Evolutionary conservation across 805 yeast genomes (phyloP).

Genomic region (Kodamaea kakaduensis): DNA sequence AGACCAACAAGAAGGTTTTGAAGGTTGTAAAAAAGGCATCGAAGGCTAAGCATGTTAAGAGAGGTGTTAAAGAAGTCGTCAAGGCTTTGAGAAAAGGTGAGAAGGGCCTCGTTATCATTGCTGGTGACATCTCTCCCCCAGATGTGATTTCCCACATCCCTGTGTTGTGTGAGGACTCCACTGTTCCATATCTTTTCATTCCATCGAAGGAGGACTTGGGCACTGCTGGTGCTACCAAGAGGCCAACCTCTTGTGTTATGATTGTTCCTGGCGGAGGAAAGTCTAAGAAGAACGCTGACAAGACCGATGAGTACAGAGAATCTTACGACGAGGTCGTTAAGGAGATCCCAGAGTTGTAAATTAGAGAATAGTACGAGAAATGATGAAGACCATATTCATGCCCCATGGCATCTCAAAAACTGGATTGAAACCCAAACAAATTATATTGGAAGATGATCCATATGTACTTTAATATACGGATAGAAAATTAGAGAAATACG

Average conservation of each 20-base stretch:
- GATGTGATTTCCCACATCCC: slow-evolving; percentile 98
- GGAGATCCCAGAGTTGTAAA: slow-evolving; percentile 59
- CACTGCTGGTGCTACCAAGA: slow-evolving; percentile 97
- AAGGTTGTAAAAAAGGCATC: slow-evolving; percentile 97
- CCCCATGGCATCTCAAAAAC: no score
- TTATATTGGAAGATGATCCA: not conserved
- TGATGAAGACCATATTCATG: no score
- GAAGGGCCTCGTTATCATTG: slow-evolving; percentile 92
- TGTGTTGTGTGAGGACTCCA: slow-evolving; percentile 89
- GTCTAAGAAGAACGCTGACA: slow-evolving; percentile 67
- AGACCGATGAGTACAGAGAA: slow-evolving; percentile 84
- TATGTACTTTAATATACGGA: slow-evolving; percentile 4
- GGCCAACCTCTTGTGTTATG: slow-evolving; percentile 98
- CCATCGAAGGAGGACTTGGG: slow-evolving; percentile 99
- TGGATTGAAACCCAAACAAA: not conserved
- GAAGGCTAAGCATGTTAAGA: slow-evolving; percentile 94
- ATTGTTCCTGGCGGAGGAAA: slow-evolving; percentile 93
- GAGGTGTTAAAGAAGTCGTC: slow-evolving; percentile 99
- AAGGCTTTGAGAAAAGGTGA: slow-evolving; percentile 97
- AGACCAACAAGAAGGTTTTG: slow-evolving; percentile 89
- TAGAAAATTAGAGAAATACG: no score
- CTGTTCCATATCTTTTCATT: slow-evolving; percentile 88
- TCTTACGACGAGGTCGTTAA: slow-evolving; percentile 88
- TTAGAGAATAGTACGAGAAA: no score
- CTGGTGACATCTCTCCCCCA: slow-evolving; percentile 97